Conservation (phyloP, 345 rosid species). For the Camelina hispida region DNA sequence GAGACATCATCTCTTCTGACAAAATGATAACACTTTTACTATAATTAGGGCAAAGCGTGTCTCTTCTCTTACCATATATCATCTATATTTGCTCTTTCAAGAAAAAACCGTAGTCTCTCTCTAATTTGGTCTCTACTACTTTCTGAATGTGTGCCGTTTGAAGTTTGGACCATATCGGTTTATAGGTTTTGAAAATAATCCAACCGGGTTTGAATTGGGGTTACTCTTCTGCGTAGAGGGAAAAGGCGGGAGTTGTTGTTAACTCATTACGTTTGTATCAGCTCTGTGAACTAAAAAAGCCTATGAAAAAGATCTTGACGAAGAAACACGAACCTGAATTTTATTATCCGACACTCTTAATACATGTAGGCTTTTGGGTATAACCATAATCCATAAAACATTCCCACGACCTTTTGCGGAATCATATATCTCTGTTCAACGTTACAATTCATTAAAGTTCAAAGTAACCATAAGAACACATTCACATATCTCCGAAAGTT, state of each 20-base stretch:
- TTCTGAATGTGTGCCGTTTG: conserved; percentile 22
- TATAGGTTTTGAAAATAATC: background rate
- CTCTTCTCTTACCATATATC: conserved; percentile 17
- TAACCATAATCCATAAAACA: conserved; percentile 27
- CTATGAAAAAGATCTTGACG: background rate
- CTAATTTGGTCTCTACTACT: conserved; percentile 18
- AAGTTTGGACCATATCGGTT: conserved; percentile 28
- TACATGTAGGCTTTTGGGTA: conserved; percentile 23
- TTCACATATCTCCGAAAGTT: conserved; percentile 33
- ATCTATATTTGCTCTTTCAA: conserved; percentile 39
- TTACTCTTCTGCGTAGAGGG: background rate
- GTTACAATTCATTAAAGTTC: conserved; percentile 24
- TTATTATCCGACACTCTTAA: background rate
- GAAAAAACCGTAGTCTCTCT: conserved; percentile 27
- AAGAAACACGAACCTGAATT: background rate
- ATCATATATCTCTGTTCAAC: conserved; percentile 31
- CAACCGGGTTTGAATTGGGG: background rate
- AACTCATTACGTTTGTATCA: background rate
- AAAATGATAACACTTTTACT: conserved; percentile 14
- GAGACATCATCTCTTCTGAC: conserved; percentile 37
- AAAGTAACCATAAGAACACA: conserved; percentile 30
- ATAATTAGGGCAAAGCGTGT: conserved; percentile 33
- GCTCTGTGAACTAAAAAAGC: background rate
- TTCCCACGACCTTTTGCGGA: conserved; percentile 5
- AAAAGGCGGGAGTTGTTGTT: conserved; percentile 5